Evolutionary conservation across 208 protist genomes (phyloP).

Genomic region (Leishmania tarentolae): DNA sequence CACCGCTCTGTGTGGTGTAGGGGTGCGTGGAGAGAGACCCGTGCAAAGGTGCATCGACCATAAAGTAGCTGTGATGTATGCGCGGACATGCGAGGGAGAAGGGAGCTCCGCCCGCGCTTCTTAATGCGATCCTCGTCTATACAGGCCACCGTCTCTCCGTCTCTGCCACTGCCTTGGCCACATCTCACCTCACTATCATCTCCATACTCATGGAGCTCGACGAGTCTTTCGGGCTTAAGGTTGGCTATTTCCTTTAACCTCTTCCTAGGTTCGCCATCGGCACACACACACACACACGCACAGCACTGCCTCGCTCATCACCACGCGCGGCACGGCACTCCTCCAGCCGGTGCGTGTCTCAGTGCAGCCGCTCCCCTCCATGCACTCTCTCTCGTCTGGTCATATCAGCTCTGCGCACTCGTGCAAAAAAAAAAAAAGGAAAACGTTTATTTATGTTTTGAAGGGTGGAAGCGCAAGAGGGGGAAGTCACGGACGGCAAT

Average conservation of each 20-base stretch:
- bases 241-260: neutral
- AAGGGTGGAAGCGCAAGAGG: too few species aligned
- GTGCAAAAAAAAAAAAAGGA: neutral
- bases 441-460: too few species aligned
- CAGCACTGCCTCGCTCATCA: neutral
- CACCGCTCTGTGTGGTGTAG: neutral
- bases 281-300: too few species aligned
- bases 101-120: neutral
- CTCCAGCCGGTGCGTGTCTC: neutral
- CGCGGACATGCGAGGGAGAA: neutral
- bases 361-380: neutral
- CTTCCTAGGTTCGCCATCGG: neutral
- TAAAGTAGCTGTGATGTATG: neutral
- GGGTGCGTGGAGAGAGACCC: neutral
- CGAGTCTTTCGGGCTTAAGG: neutral
- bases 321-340: neutral
- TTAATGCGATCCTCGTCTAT: neutral
- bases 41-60: neutral
- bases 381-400: neutral
- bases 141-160: constrained; percentile 4
- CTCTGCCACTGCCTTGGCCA: neutral
- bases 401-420: neutral
- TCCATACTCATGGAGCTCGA: neutral
- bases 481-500: too few species aligned
- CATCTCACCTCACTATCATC: neutral